Conservation (phyloP, 2,329 filamentous ascomycete genomes). For the Fusarium papillatum region DNA sequence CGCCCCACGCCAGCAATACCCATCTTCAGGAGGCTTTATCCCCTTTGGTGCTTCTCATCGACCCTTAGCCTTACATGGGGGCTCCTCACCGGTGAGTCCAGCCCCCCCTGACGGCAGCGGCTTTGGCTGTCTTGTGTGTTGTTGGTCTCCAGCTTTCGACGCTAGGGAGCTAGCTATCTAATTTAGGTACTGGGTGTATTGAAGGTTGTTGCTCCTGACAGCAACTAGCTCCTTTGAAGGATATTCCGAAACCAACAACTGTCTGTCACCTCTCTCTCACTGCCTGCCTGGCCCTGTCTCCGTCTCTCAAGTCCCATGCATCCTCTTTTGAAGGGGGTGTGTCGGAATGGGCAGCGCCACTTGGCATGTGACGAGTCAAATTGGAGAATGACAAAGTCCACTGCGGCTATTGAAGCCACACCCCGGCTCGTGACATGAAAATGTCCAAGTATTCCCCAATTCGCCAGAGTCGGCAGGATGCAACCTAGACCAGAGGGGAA, state of each 20-base stretch:
- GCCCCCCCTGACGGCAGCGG: background rate
- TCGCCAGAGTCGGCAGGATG: background rate
- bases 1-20: background rate
- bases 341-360: constrained; percentile 1
- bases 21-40: background rate
- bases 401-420: background rate
- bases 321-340: background rate
- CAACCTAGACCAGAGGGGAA: background rate
- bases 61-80: constrained; percentile 6
- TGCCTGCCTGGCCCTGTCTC: background rate
- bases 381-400: background rate
- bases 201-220: background rate
- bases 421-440: background rate
- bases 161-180: too few relatives aligned
- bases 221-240: background rate
- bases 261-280: background rate
- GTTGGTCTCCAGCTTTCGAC: too few relatives aligned
- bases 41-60: background rate
- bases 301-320: background rate
- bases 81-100: constrained; percentile 14
- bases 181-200: too few relatives aligned
- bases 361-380: constrained; percentile 11
- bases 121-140: background rate
- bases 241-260: background rate
- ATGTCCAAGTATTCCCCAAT: background rate